These are phyloP conservation scores for Trifolium pratense DNA, from an alignment of 306 rosid genomes.

Conservation along the genomic window DNA sequence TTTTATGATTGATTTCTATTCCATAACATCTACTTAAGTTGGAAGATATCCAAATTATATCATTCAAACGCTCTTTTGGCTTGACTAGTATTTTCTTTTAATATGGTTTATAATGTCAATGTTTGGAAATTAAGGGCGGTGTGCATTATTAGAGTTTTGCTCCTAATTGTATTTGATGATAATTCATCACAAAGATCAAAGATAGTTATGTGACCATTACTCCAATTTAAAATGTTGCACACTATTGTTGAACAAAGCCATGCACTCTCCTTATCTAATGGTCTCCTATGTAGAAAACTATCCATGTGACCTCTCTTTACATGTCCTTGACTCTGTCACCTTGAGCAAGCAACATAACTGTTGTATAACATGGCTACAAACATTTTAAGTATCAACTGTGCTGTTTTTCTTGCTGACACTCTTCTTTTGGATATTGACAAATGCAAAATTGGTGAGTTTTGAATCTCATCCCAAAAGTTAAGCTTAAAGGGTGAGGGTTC, in stretches of 20 bases:
- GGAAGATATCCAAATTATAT: too few relatives aligned
- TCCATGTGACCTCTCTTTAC: constrained; percentile 40
- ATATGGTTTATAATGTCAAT: neutral
- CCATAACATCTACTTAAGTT: too few relatives aligned
- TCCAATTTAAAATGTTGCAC: neutral
- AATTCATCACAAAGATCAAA: neutral
- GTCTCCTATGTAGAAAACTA: constrained; percentile 35
- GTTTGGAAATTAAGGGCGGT: neutral
- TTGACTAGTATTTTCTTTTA: too few relatives aligned
- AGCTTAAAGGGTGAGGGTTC: too few relatives aligned
- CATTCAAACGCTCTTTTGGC: too few relatives aligned
- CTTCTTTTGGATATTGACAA: neutral
- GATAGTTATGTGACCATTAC: neutral
- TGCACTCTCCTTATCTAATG: constrained; percentile 22
- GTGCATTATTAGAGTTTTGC: neutral
- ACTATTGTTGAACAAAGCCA: constrained; percentile 5
- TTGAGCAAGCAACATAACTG: constrained; percentile 22
- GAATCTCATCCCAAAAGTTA: too few relatives aligned
- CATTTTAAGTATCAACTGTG: neutral
- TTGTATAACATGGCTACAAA: constrained; percentile 36
- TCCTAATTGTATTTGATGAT: neutral
- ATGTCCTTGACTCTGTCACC: constrained; percentile 25
- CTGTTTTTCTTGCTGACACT: constrained; percentile 6
- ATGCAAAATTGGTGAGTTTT: neutral
- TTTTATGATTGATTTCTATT: too few relatives aligned